Evolutionary conservation across 371 early-diverging fungal genomes (phyloP), one percentile per base, ranked within the genome.

Genomic region (Apophysomyces ossiformis): DNA sequence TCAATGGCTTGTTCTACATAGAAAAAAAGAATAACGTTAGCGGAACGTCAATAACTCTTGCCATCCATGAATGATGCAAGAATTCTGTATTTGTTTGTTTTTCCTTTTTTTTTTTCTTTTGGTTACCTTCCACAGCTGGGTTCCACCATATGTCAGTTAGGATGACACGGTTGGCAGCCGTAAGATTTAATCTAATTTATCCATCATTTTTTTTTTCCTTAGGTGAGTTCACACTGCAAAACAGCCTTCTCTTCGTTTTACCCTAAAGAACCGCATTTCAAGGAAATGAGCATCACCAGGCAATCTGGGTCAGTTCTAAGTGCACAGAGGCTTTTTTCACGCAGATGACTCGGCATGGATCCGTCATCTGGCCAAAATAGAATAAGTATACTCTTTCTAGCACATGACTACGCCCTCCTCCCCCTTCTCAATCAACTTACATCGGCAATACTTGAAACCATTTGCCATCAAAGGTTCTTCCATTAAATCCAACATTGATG

Each of bases 131-230:
- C 21, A 93, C 72, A 2, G 92, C 89, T 5, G 94, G 94, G 72
- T 94, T 94, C 93, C 94, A 95, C 94, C 95, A 95, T 58, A 90
- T 81, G 69, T 95, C 93, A 75, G 89, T 78, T 18, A 90, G 63
- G 9, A 89, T 81, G 8, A 95, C 96, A 26, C 90, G 87, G 64
- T 84, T 86, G 0, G 93, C 95, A 8, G 76, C 73, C 5, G 92
- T 91, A 26, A 95, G 76, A 62, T 93, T 94, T 13, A 93, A 72
- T 2, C 92, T 93, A 50, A 89, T 26, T 26, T 26, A 63, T 57
- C 3, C 26, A 26, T 26, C 26, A 65, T 36, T 32, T 12, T 15
- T 68, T 36, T 32, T 12, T 15, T 68, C 18, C 8, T 45, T 50
- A n/a, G 26, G 46, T 16, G 18, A 41, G 21, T 13, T 32, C 60